Evolutionary conservation across 345 rosid genomes (phyloP), one percentile per base, ranked within the genome.

Genomic region (Heritiera littoralis): DNA sequence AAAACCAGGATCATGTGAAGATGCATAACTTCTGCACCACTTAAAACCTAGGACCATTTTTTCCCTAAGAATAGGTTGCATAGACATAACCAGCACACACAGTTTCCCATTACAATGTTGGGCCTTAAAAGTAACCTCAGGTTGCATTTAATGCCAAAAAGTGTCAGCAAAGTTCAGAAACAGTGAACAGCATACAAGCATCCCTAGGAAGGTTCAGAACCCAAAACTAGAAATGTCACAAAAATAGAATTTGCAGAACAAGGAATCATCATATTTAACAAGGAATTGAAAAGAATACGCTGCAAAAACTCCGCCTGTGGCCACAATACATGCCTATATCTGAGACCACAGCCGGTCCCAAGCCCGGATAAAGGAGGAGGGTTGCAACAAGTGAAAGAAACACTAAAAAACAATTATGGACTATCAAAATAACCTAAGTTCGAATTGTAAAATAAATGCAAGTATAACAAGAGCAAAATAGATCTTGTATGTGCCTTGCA

Each of bases 361-460:
- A 80, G 86, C 86, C 83, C 76, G 64, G 80, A 77, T 6, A 77
- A 68, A 78, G 80, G 80, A 80, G 81, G 81, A 73, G 83, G 83
- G 85, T 77, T 77, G 79, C 77, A 72, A 52, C 45, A 58, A 35
- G 30, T 56, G 23, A 78, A 41, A 1, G 32, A 68, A 41, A 76
- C 15, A 8, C n/a, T 55, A 43, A 17, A 52, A 52, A 75, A 55
- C 28, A 76, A 70, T 32, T 69, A 75, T 30, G 59, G 51, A 45
- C 10, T 18, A 68, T 59, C 61, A 45, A 56, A 77, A 71, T 8
- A 58, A 74, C 41, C 55, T 43, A 41, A 41, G 41, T 58, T 73
- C 41, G 32, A 40, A 18, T 61, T 2, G 13, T n/a, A 38, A 72
- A 51, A 72, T 15, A 56, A 74, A 56, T 32, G 28, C 28, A 52